Base-by-base conservation (phyloP, 208 protist species). In the Borovskyia barvae region DNA sequence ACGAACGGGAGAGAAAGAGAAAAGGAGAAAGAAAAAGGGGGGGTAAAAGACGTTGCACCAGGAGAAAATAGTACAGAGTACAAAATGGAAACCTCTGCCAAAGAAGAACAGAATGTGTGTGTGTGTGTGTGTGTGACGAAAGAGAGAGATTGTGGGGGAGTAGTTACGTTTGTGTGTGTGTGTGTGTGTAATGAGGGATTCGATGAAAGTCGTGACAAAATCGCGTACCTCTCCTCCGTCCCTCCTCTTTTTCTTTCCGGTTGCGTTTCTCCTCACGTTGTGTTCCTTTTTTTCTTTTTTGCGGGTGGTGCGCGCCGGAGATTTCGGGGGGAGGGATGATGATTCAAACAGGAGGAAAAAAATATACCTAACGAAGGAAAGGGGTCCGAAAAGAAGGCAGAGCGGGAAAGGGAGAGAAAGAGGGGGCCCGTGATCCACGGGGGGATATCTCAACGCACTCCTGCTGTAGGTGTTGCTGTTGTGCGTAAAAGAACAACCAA, bases 271-370 rank as follows among this genome's bases (percentile, higher is more conserved):
- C 14, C 28, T 37, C 9, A 17, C 24, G 5, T 47, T 48, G 25
- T 29, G 30, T 28, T 59, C 11, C 37, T 59, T 17, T 48, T 59
- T 59, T 7, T 47, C n/a, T 43, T 48, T 47, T 26, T 41, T 41
- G 25, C 25, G 28, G 25, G n/a, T n/a, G n/a, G n/a, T n/a, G n/a
- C n/a, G n/a, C n/a, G n/a, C n/a, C n/a, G n/a, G n/a, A n/a, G n/a
- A n/a, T n/a, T n/a, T n/a, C 22, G 26, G 15, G 19, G 9, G 26
- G 32, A 11, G 33, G 33, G 48, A 17, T 36, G 28, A 24, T 19
- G 9, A 17, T 37, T 9, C 17, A 24, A 36, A 53, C 24, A 40
- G 40, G 40, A 55, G 17, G 20, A 55, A 14, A 30, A 30, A 32
- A n/a, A n/a, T n/a, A n/a, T n/a, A n/a, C n/a, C n/a, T n/a, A n/a